phyloP scores from a whole-genome alignment of 2,329 filamentous ascomycete genomes.

The Aspergillus sp. region DNA sequence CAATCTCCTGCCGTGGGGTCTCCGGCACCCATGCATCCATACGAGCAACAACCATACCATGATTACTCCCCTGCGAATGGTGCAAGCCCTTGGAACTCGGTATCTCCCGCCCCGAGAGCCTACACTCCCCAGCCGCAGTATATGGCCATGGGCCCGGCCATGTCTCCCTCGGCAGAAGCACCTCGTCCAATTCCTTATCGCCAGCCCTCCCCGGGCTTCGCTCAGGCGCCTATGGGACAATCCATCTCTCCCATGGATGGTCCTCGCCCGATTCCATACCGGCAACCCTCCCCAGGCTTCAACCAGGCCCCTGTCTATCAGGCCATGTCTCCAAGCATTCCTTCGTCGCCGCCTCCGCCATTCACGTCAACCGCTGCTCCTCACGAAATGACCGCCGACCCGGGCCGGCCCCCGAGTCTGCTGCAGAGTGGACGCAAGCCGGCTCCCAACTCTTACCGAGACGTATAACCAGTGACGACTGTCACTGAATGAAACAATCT shows the following conservation, averaged over 20 bases:
- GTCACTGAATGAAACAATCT: background rate
- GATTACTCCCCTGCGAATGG: slow-evolving; percentile 15
- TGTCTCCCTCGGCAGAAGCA: slow-evolving; percentile 19
- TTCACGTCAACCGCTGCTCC: slow-evolving; percentile 22
- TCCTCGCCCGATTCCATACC: slow-evolving; percentile 19
- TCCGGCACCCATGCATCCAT: slow-evolving; percentile 18
- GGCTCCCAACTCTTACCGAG: slow-evolving; percentile 32
- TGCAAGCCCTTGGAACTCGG: slow-evolving; percentile 11
- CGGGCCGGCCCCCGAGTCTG: slow-evolving; percentile 40
- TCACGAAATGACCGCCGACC: slow-evolving; percentile 19
- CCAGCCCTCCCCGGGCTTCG: slow-evolving; percentile 19
- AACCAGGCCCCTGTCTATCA: slow-evolving; percentile 13
- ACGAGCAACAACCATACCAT: slow-evolving; percentile 25
- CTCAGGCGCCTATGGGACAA: slow-evolving; percentile 11
- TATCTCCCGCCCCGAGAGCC: slow-evolving; percentile 17
- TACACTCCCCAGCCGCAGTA: slow-evolving; percentile 27
- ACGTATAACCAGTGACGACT: slow-evolving; percentile 26
- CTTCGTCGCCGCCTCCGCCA: slow-evolving; percentile 32
- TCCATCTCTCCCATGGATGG: slow-evolving; percentile 23
- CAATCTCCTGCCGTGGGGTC: slow-evolving; percentile 17
- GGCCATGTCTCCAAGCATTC: slow-evolving; percentile 22
- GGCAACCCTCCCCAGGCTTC: slow-evolving; percentile 21
- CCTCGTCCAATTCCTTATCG: slow-evolving; percentile 20
- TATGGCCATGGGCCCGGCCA: slow-evolving; percentile 21
- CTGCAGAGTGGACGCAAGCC: slow-evolving; percentile 41